Percentiles rank a stretch among this genome's conserved stretches.
Conservation (phyloP, 176 grass and related monocot species). For the Coix lacrymajobi region DNA sequence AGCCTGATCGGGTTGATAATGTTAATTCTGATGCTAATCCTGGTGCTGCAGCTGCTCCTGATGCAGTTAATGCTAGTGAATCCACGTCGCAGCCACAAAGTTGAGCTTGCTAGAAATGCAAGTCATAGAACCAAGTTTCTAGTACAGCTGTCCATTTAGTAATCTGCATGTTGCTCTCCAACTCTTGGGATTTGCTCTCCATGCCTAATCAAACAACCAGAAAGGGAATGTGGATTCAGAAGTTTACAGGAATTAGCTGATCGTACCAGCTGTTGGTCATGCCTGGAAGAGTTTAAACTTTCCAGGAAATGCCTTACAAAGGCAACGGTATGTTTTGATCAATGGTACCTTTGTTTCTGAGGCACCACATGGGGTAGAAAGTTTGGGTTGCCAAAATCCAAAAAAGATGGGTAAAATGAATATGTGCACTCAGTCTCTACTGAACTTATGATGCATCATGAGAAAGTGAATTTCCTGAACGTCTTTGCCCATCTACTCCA, state of each 20-base stretch:
- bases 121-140: background rate
- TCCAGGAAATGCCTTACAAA: background rate
- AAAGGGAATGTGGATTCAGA: background rate
- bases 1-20: constrained; percentile 34
- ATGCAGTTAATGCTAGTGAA: constrained; percentile 17
- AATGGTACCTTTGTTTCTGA: background rate
- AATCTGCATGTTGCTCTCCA: background rate
- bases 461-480: background rate
- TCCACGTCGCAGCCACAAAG: constrained; percentile 20
- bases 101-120: background rate
- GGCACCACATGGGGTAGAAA: background rate
- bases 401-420: background rate
- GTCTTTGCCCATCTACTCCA: background rate
- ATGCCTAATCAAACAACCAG: background rate
- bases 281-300: background rate
- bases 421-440: background rate
- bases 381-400: background rate
- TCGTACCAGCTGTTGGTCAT: background rate
- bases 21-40: background rate
- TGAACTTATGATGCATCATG: background rate
- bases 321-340: background rate
- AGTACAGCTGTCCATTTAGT: background rate
- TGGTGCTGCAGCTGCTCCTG: constrained; percentile 5
- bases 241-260: background rate
- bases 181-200: background rate